These are phyloP conservation scores for Calonectria honghensis DNA, from an alignment of 2,329 filamentous ascomycete genomes.

Conservation along the genomic window DNA sequence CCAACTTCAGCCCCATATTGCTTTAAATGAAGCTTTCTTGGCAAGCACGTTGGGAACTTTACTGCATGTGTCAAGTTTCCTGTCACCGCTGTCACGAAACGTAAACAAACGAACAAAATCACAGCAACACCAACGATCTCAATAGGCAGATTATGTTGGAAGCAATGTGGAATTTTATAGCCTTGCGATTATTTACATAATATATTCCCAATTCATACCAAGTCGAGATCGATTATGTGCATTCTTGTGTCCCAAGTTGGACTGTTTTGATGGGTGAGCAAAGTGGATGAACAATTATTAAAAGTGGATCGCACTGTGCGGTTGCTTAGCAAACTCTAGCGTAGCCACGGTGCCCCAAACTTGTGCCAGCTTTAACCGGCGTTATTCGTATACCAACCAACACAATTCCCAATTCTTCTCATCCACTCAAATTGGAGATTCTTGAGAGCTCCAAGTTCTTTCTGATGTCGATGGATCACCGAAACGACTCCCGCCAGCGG, in stretches of 20 bases:
- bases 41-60: background rate
- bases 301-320: slow-evolving; percentile 54
- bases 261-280: background rate
- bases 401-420: background rate
- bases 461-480: slow-evolving; percentile 43
- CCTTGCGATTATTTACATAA: background rate
- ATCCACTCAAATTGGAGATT: background rate
- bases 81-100: background rate
- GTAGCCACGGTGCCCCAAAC: slow-evolving; percentile 37
- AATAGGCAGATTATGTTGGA: background rate
- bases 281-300: slow-evolving; percentile 1
- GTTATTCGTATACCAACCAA: slow-evolving; percentile 17
- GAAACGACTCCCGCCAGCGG: slow-evolving; percentile 44
- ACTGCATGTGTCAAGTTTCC: background rate
- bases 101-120: background rate
- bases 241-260: background rate
- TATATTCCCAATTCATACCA: background rate
- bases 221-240: background rate
- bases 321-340: slow-evolving; percentile 49
- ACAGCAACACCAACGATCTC: background rate
- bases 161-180: background rate
- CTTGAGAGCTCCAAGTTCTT: background rate
- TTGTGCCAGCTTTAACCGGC: slow-evolving; percentile 26
- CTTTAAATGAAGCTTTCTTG: background rate
- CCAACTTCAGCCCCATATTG: background rate